phyloP scores from a whole-genome alignment of 305 asterid genomes.

The Fraxinus sp. region DNA sequence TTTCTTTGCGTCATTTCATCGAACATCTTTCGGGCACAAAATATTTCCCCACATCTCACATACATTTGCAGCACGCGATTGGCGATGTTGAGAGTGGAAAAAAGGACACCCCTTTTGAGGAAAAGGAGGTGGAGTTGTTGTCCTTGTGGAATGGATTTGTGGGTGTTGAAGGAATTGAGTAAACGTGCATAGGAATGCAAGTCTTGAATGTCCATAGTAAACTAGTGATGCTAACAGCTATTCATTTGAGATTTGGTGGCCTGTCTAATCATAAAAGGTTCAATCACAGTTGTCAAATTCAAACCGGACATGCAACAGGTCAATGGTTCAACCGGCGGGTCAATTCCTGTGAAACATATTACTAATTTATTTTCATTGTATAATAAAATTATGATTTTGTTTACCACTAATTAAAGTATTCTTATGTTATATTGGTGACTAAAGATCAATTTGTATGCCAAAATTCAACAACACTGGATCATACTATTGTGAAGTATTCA shows the following conservation, averaged over 20 bases:
- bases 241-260: too few species aligned
- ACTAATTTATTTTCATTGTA: not conserved
- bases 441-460: not conserved
- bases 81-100: conserved; percentile 53
- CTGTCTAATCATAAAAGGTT: too few species aligned
- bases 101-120: conserved; percentile 65
- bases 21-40: conserved; percentile 56
- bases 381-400: not conserved
- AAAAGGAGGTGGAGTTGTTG: conserved; percentile 72
- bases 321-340: not conserved
- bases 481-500: not conserved
- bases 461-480: too few species aligned
- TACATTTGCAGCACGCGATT: conserved; percentile 88
- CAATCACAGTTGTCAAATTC: not conserved
- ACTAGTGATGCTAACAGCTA: not conserved
- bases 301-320: not conserved
- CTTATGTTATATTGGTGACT: not conserved
- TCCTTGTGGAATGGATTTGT: conserved; percentile 38
- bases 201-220: conserved; percentile 42
- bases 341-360: not conserved
- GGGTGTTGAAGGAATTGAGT: conserved; percentile 51
- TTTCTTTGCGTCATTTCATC: conserved; percentile 72
- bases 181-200: conserved; percentile 54
- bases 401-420: not conserved
- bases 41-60: conserved; percentile 48